These are phyloP conservation scores for Protomyces inundatus DNA, from an alignment of 1,139 yeast species.

Conservation along the genomic window DNA sequence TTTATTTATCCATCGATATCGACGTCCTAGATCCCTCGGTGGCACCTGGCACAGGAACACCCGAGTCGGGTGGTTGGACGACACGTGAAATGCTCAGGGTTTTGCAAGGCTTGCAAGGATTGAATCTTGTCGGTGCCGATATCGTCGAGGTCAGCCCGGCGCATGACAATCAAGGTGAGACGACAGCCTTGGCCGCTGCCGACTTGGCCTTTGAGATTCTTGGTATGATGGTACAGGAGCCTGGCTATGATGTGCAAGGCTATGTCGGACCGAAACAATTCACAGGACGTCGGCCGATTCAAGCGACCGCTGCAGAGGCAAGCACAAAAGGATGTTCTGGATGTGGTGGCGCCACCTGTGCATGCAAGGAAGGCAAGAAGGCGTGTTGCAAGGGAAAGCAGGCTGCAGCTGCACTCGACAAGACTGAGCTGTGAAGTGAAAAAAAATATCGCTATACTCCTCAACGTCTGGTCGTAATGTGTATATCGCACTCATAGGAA, in stretches of 20 bases:
- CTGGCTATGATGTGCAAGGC: conserved; percentile 19
- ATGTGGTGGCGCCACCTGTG: conserved; percentile 3
- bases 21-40: conserved; percentile 78
- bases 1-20: conserved; percentile 67
- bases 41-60: conserved; percentile 81
- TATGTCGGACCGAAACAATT: conserved; percentile 12
- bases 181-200: conserved; percentile 71
- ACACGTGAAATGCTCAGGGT: conserved; percentile 68
- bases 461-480: neutral
- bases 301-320: neutral
- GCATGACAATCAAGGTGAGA: conserved; percentile 58
- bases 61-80: conserved; percentile 75
- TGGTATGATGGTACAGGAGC: conserved; percentile 64
- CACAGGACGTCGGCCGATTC: neutral
- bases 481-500: neutral
- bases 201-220: conserved; percentile 66
- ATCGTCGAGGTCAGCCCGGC: conserved; percentile 74
- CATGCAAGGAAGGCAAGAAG: conserved; percentile 7
- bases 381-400: neutral
- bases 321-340: neutral
- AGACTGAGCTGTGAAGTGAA: neutral
- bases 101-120: conserved; percentile 52
- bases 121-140: conserved; percentile 71
- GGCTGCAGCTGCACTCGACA: neutral
- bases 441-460: too few relatives aligned